These are phyloP conservation scores for Chytriomyces confervae DNA, from an alignment of 192 early-diverging fungal genomes.

Conservation along the genomic window DNA sequence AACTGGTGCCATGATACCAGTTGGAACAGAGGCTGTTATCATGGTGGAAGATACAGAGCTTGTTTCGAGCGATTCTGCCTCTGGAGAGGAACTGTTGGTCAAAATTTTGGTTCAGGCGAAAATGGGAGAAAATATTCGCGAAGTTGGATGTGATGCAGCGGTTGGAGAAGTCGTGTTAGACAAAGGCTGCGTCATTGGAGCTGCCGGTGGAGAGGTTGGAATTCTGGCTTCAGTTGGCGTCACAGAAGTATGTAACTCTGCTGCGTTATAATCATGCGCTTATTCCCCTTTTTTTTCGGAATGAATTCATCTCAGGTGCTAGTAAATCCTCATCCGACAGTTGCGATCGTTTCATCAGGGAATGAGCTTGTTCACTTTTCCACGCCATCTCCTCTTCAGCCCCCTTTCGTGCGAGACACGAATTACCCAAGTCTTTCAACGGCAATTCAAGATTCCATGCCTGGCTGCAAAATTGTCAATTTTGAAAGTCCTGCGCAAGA, in stretches of 20 bases:
- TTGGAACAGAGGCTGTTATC: slow-evolving; percentile 85
- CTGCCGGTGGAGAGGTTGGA: slow-evolving; percentile 85
- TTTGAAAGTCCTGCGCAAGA: neutral
- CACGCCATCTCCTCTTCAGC: slow-evolving; percentile 47
- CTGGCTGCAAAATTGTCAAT: slow-evolving; percentile 63
- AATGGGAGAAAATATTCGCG: slow-evolving; percentile 74
- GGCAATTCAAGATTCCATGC: slow-evolving; percentile 56
- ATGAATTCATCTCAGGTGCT: slow-evolving; percentile 45
- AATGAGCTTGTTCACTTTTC: slow-evolving; percentile 78
- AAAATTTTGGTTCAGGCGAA: slow-evolving; percentile 47
- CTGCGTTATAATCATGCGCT: neutral
- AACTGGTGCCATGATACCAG: slow-evolving; percentile 87
- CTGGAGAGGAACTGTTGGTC: slow-evolving; percentile 60
- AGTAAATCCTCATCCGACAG: slow-evolving; percentile 66
- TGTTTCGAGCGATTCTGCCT: slow-evolving; percentile 59
- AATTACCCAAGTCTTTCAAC: slow-evolving; percentile 81
- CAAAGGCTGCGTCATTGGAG: slow-evolving; percentile 63
- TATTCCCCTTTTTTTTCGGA: neutral
- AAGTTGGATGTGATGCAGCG: slow-evolving; percentile 76
- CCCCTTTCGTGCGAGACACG: slow-evolving; percentile 77
- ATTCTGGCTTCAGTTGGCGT: slow-evolving; percentile 80
- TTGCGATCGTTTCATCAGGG: slow-evolving; percentile 89
- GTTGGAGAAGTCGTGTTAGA: slow-evolving; percentile 66
- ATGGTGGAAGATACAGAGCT: slow-evolving; percentile 95
- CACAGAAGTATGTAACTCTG: slow-evolving; percentile 47